These are phyloP conservation scores for Solanum paucissectum DNA, from an alignment of 257 asterid species.

Conservation along the genomic window DNA sequence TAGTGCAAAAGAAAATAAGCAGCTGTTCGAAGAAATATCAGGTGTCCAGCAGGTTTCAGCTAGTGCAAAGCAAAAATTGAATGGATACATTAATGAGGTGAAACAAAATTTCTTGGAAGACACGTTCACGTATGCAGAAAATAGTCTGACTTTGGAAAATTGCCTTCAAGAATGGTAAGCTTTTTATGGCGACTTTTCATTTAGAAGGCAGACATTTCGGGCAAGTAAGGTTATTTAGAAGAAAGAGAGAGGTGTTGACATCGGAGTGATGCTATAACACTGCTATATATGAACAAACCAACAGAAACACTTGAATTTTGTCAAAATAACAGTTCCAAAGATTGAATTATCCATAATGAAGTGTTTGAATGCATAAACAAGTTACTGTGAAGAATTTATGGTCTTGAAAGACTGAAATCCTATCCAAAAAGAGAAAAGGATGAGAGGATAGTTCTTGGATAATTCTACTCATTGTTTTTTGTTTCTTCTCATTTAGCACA, in stretches of 20 bases:
- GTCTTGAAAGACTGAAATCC: neutral
- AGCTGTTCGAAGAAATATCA: conserved; percentile 34
- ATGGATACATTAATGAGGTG: conserved; percentile 40
- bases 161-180: conserved; percentile 56
- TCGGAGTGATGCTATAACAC: neutral
- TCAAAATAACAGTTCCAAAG: neutral
- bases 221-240: neutral
- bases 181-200: neutral
- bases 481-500: conserved; percentile 20
- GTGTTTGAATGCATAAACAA: neutral
- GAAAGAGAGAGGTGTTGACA: neutral
- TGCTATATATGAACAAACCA: neutral
- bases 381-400: neutral
- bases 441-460: neutral
- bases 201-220: neutral
- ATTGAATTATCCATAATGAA: neutral
- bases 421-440: neutral
- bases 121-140: conserved; percentile 38
- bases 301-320: neutral
- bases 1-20: conserved; percentile 37
- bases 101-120: conserved; percentile 35
- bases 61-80: conserved; percentile 33
- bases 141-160: conserved; percentile 40
- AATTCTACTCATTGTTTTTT: neutral
- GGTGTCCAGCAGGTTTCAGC: conserved; percentile 44